Evolutionary conservation across 2,329 filamentous ascomycete genomes (phyloP), one percentile per base, ranked within the genome.

Genomic region (Fusarium clavum): DNA sequence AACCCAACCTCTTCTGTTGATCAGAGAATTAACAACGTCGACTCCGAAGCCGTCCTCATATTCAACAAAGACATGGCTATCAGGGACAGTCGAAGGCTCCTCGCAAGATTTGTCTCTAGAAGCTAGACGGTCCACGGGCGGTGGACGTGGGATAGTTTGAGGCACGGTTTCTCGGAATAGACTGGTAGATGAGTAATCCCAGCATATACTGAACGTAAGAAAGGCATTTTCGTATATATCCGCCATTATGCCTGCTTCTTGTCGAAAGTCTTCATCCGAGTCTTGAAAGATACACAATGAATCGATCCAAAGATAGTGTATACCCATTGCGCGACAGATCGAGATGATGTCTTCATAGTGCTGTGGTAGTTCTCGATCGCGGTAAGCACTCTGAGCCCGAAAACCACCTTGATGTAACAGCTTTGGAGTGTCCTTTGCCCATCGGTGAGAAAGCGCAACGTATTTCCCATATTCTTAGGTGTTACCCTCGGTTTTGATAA

Each of bases 1-100:
- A 2, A 49, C 43, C 54, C 58, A 61, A 0, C 20, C 58, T 2
- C 58, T 18, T 0, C 34, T 2, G 9, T 59, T 61, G 0, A 61
- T 41, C 1, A 44, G 22, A 6, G 58, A 7, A 1, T 2, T 1
- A 1, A 4, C 12, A 0, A 61, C 43, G 24, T 34, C 4, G 1
- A 16, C 1, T 4, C 0, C 0, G 3, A 16, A 12, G 2, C 52
- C 32, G 0, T 0, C 1, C 0, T 1, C 7, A 2, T n/a, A 9
- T 3, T 10, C 2, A 0, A n/a, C 27, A 16, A 58, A 48, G 4
- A 29, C 9, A 1, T 8, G 40, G 1, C 10, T 41, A 16, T 10
- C 7, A 7, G 6, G 12, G 12, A 30, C 2, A 13, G 12, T 13
- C 5, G 12, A 30, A 3, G 6, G 1, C 20, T 16, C 2, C 6